These are phyloP conservation scores for Osmozyma mogii DNA, from an alignment of 805 yeast species.

Conservation along the genomic window DNA sequence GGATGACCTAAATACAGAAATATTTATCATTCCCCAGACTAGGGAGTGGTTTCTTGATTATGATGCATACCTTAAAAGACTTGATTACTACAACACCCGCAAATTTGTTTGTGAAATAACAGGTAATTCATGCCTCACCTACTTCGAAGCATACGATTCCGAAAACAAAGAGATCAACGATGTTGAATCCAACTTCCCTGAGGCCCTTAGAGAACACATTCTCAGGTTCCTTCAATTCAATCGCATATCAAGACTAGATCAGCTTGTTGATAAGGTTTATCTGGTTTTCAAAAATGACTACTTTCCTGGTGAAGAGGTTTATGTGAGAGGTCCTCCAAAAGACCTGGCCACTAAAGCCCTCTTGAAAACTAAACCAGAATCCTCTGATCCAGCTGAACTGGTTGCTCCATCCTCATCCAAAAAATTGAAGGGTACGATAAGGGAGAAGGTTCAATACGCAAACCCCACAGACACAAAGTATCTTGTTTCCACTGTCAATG, in stretches of 20 bases:
- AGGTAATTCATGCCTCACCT: conserved; percentile 86
- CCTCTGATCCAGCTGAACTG: too few species aligned
- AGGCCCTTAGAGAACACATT: conserved; percentile 90
- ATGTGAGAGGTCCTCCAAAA: conserved; percentile 30
- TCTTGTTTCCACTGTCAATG: conserved; percentile 53
- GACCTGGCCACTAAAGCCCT: too few species aligned
- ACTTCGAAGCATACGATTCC: conserved; percentile 76
- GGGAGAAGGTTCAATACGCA: conserved; percentile 81
- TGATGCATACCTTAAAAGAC: conserved; percentile 62
- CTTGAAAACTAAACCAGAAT: too few species aligned
- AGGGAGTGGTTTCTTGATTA: conserved; percentile 81
- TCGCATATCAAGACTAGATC: conserved; percentile 72
- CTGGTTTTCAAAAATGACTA: conserved; percentile 68
- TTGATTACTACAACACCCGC: conserved; percentile 65
- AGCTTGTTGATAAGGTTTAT: conserved; percentile 82
- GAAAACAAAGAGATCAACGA: conserved; percentile 51
- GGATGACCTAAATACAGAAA: conserved; percentile 47
- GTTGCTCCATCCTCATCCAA: conserved; percentile 12
- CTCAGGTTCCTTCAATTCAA: conserved; percentile 78
- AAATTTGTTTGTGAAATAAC: conserved; percentile 94
- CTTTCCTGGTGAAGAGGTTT: conserved; percentile 85
- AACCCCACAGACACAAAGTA: conserved; percentile 46
- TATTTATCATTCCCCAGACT: conserved; percentile 78
- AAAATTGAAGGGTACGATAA: conserved; percentile 51
- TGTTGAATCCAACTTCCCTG: conserved; percentile 81